phyloP scores from a whole-genome alignment of 2,329 filamentous ascomycete genomes.

The Colletotrichum ledebouriae region DNA sequence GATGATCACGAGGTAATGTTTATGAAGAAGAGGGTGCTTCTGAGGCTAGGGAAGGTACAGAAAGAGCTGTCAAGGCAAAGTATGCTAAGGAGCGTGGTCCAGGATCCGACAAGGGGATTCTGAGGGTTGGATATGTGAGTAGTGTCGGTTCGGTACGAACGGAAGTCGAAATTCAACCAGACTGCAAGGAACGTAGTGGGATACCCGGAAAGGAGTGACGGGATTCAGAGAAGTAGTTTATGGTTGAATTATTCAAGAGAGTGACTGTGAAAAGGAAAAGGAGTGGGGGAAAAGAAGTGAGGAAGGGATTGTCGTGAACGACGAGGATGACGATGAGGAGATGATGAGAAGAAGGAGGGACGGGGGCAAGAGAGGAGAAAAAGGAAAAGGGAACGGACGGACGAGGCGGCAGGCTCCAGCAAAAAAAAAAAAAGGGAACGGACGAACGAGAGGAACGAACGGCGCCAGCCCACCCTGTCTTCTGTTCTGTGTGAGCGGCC shows the following conservation, averaged over 20 bases:
- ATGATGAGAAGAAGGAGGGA: conserved; percentile 53
- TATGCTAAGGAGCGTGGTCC: conserved; percentile 47
- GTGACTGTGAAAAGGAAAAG: conserved; percentile 62
- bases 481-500: background rate
- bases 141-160: conserved; percentile 43
- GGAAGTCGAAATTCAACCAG: conserved; percentile 46
- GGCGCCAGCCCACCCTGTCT: conserved; percentile 37
- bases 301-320: conserved; percentile 53
- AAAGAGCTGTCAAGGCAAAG: conserved; percentile 41
- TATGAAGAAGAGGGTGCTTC: conserved; percentile 26
- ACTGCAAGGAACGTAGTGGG: conserved; percentile 58
- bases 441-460: conserved; percentile 37
- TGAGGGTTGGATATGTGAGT: conserved; percentile 41
- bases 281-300: conserved; percentile 53
- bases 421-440: conserved; percentile 41
- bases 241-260: conserved; percentile 61
- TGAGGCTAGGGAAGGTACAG: conserved; percentile 36
- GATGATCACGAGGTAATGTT: conserved; percentile 1
- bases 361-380: conserved; percentile 46
- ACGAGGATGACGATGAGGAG: conserved; percentile 53
- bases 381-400: conserved; percentile 47
- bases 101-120: conserved; percentile 43
- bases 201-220: conserved; percentile 66
- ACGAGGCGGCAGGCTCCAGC: conserved; percentile 37
- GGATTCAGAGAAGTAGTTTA: conserved; percentile 53